Percentiles rank a stretch among this genome's conserved stretches.
phyloP scores from a whole-genome alignment of 345 rosid species.

The Psidium friedrichsthalianum region DNA sequence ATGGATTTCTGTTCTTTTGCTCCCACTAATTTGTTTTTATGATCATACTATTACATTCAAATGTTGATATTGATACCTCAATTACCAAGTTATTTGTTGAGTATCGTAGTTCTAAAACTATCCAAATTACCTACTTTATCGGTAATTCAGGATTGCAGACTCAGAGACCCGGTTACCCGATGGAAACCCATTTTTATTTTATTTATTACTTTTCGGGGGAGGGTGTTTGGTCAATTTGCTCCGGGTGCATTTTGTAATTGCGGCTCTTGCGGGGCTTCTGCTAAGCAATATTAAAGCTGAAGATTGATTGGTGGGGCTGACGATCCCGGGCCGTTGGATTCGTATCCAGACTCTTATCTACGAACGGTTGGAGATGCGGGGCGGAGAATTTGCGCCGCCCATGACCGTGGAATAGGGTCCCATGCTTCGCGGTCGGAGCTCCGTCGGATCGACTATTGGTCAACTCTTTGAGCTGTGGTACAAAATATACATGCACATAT shows the following conservation, averaged over 20 bases:
- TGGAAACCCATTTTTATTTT: not conserved
- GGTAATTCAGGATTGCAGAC: fast-evolving
- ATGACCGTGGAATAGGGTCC: not conserved
- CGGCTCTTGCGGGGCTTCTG: no score
- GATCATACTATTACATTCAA: not conserved
- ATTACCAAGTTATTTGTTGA: not conserved
- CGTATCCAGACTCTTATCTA: not conserved
- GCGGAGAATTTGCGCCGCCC: not conserved
- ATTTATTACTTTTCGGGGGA: not conserved
- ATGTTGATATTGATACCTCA: not conserved
- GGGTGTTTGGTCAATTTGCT: not conserved
- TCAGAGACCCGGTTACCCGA: fast-evolving
- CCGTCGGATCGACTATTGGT: not conserved
- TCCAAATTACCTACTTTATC: not conserved
- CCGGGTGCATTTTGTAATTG: not conserved
- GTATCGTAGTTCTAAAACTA: not conserved
- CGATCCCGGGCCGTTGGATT: not conserved
- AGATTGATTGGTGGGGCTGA: not conserved
- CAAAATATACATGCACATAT: not conserved
- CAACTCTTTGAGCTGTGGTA: not conserved
- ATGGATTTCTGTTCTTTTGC: not conserved
- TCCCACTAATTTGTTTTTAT: not conserved
- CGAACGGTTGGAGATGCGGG: not conserved
- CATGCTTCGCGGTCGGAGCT: not conserved
- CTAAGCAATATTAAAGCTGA: not conserved